Evolutionary conservation across 2,329 filamentous ascomycete genomes (phyloP).

Genomic region (Penicillium sp.): DNA sequence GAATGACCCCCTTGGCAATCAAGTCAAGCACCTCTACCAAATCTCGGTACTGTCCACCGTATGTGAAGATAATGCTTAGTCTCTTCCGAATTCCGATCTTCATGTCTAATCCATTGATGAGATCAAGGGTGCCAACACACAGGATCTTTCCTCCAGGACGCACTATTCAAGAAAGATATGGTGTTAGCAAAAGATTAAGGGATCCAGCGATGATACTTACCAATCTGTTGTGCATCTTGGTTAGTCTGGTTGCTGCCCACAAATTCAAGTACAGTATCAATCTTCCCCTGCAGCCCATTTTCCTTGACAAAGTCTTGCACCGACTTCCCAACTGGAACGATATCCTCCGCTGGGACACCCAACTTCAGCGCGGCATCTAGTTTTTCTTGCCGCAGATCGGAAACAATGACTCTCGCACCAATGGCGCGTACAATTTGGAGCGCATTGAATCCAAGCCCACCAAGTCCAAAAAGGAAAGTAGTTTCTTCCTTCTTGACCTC

Average conservation of each 20-base stretch:
- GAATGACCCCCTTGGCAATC: conserved; percentile 27
- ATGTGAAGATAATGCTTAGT: conserved; percentile 46
- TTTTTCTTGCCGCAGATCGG: conserved; percentile 37
- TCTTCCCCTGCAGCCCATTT: not conserved
- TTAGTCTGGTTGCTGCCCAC: not conserved
- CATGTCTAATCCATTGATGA: conserved; percentile 46
- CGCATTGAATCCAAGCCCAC: conserved; percentile 39
- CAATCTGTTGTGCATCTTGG: not conserved
- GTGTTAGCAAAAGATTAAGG: not conserved
- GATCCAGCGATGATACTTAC: not conserved
- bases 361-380: conserved; percentile 30
- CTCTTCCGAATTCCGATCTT: conserved; percentile 47
- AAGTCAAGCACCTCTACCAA: conserved; percentile 31
- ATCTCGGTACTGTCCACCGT: conserved; percentile 45
- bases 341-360: conserved; percentile 26
- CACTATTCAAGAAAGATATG: not conserved
- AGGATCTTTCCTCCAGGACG: not conserved
- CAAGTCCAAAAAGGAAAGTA: no score
- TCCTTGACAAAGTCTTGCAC: not conserved
- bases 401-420: conserved; percentile 47
- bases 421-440: conserved; percentile 49
- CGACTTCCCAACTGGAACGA: not conserved
- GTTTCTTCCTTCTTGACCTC: no score
- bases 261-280: conserved; percentile 1
- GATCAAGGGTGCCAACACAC: conserved; percentile 39